Evolutionary conservation across 495 filamentous ascomycete species (phyloP).

Genomic region (Tuber calosporum): DNA sequence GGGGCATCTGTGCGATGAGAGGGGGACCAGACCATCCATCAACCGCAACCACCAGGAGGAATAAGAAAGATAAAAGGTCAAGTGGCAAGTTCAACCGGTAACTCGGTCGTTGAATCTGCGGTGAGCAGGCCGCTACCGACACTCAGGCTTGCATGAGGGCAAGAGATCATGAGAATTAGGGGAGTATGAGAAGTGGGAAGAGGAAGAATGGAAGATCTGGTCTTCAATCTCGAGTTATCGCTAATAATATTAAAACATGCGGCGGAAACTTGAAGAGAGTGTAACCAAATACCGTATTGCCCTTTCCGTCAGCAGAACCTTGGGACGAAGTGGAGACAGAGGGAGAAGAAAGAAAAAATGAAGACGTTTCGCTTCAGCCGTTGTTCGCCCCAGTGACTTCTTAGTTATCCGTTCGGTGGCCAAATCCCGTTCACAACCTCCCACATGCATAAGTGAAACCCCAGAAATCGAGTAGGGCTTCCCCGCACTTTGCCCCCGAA

Average conservation of each 20-base stretch:
- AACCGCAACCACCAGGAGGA: background rate
- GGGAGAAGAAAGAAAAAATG: background rate
- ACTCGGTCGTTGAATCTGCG: background rate
- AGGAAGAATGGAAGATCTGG: background rate
- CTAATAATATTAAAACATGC: background rate
- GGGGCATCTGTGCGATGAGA: background rate
- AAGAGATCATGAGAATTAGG: background rate
- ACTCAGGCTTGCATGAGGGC: background rate
- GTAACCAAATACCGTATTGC: background rate
- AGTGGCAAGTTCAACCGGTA: background rate
- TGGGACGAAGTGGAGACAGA: background rate
- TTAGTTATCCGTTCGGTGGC: background rate
- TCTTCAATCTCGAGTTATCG: background rate
- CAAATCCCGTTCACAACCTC: background rate
- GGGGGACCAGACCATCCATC: background rate
- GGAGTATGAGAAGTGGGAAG: background rate
- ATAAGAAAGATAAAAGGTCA: background rate
- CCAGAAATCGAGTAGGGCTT: background rate
- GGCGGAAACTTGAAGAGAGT: background rate
- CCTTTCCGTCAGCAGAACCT: background rate
- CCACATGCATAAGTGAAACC: background rate
- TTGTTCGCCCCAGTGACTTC: background rate
- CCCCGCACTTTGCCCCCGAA: background rate
- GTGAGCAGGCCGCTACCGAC: background rate
- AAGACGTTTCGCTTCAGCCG: background rate